Base-by-base conservation (phyloP, 2,329 filamentous ascomycete species). In the Colletotrichum navitas region DNA sequence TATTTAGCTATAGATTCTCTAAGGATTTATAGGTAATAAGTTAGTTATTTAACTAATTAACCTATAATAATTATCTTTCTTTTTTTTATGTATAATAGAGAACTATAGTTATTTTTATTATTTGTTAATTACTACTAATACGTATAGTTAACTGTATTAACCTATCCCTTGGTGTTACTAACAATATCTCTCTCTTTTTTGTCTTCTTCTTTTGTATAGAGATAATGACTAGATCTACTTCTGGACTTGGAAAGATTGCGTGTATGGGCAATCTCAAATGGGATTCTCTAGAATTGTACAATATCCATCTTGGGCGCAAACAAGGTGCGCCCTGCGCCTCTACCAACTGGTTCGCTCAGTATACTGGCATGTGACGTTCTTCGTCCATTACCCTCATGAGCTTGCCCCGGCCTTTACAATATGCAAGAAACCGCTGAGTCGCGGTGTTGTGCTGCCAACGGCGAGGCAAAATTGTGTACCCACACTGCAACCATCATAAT, bases 401-500 rank as follows among this genome's bases (percentile, higher is more conserved):
- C 16, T 39, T n/a, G n/a, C 47, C 12, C 12, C 34, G 18, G 24
- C 34, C 16, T 24, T 11, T 41, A n/a, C 43, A 21, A 49, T 14
- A 7, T n/a, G n/a, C 18, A 12, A 12, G 32, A 16, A 7, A 29
- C 36, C 32, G 18, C 21, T 56, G 5, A n/a, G 12, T 16, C 7
- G 4, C 18, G 1, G 36, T 36, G 39, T 54, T 45, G 3, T 26
- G 55, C 55, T 62, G 36, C 14, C 34, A 54, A 52, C 21, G 24
- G 16, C 29, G 45, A 41, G 56, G 36, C 62, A 32, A 47, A 4
- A 29, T n/a, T n/a, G 36, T 32, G 62, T 45, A 26, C 21, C 39
- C 64, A 43, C 56, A 39, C 43, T 24, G 6, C 29, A 51, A 26
- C 36, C 5, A 43, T 47, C 29, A 24, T 18, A 55, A 58, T 66